Conservation (phyloP, 2,329 filamentous ascomycete genomes). For the Colletotrichum sp. region DNA sequence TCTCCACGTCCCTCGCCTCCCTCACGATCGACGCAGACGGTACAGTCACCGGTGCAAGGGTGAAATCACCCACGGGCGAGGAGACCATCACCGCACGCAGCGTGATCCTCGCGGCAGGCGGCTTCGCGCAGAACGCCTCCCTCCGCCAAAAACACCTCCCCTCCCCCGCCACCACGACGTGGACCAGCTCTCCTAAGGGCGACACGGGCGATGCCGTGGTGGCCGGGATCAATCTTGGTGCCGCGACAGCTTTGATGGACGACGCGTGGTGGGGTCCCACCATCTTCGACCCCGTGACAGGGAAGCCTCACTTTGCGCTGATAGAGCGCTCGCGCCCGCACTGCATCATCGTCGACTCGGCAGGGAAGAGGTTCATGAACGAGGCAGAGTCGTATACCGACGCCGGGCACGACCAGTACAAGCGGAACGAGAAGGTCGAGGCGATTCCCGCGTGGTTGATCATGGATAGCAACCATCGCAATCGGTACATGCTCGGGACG, state of each 20-base stretch:
- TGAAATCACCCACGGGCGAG: slow-evolving; percentile 21
- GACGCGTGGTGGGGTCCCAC: slow-evolving; percentile 38
- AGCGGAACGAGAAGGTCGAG: slow-evolving; percentile 19
- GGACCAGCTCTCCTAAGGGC: slow-evolving; percentile 27
- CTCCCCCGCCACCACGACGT: slow-evolving; percentile 24
- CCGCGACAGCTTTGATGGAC: slow-evolving; percentile 34
- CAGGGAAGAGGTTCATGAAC: slow-evolving; percentile 37
- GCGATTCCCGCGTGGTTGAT: slow-evolving; percentile 36
- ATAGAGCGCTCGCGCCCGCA: slow-evolving; percentile 35
- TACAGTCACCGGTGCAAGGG: slow-evolving; percentile 23
- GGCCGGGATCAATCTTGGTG: slow-evolving; percentile 17
- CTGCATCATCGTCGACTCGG: slow-evolving; percentile 37
- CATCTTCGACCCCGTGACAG: slow-evolving; percentile 29
- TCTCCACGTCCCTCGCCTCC: slow-evolving; percentile 3
- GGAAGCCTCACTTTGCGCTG: slow-evolving; percentile 25
- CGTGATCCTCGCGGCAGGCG: slow-evolving; percentile 38
- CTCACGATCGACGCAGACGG: slow-evolving; percentile 22
- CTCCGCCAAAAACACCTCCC: slow-evolving; percentile 31
- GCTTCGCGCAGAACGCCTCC: slow-evolving; percentile 35
- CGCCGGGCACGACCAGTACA: slow-evolving; percentile 27
- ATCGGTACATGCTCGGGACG: slow-evolving; percentile 29
- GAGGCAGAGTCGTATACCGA: slow-evolving; percentile 36
- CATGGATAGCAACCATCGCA: slow-evolving; percentile 33
- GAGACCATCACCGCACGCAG: slow-evolving; percentile 29
- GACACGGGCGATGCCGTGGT: slow-evolving; percentile 33